Evolutionary conservation across 164 flowering plant genomes (phyloP), one percentile per base, ranked within the genome.

Genomic region (Macadamia tetraphylla): DNA sequence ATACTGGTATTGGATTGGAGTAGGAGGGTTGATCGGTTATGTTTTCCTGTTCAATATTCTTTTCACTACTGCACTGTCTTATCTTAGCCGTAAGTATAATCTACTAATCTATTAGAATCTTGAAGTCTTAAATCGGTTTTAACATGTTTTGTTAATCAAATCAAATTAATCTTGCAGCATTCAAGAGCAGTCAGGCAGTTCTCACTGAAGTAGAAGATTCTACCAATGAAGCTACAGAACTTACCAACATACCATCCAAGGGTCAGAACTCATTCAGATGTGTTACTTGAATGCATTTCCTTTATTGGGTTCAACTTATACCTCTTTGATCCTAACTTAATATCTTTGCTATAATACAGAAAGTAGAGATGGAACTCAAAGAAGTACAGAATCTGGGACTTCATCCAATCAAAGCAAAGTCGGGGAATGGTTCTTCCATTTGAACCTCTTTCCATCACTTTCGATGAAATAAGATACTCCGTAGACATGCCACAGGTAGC

Each of bases 371-470:
- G 68, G 65, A 46, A 64, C 59, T 46, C 59, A 56, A n/a, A 66
- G 35, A 23, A 67, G 40, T 55, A 8, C 32, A 6, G 35, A 55
- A 15, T 42, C 66, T 4, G 53, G 52, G 1, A 23, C 67, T 10
- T 29, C 58, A 31, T 73, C 64, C 51, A 74, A 51, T 30, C 70
- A 57, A 23, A 73, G 60, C 32, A 71, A 56, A 82, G 81, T 43
- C 77, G 67, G 61, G 91, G 89, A 74, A 87, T 89, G 89, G 79
- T 84, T 72, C 88, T 84, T 23, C 23, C 23, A 23, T 23, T 23
- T 23, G 23, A 23, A 23, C 23, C 23, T 23, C 23, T 23, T 23
- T 23, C 23, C 23, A 23, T 23, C 23, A 23, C 23, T 23, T 23
- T 23, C 23, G 23, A 23, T 23, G 23, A 9, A 82, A 23, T 23